Evolutionary conservation across 192 early-diverging fungal species (phyloP), one percentile per base, ranked within the genome.

Genomic region (Irineochytrium annulatum): DNA sequence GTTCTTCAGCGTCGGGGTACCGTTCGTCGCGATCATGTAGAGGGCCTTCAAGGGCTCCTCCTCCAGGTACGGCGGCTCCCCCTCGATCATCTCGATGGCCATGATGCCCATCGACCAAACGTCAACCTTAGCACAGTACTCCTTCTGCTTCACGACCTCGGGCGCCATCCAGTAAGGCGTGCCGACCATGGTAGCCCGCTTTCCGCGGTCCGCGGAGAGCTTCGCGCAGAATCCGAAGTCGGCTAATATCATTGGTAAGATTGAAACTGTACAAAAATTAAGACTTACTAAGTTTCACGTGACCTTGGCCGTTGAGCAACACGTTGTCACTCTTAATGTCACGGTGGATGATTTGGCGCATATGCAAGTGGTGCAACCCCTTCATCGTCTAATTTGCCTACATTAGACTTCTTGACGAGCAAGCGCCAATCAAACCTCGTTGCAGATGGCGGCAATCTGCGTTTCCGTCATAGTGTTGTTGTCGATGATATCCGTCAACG

Each of bases 141-240:
- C 89, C 70, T 92, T 89, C 37, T 88, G 85, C 53, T 79, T 91
- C 22, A 98, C 91, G 1, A 98, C 93, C 72, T 98, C 95, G 24
- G 95, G 95, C 16, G 95, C 91, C 95, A 98, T 98, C 94, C 94
- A 95, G 78, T 91, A 97, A 5, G 92, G 90, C 28, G 93, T 95
- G 26, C 78, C 78, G 31, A 77, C 88, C 84, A 94, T 85, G 13
- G 90, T 91, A 0, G 83, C 81, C 41, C 91, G 73, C 69, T 94
- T 89, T 28, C 62, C 68, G 19, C 76, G 67, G 19, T 79, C 74
- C 28, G 82, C 85, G 55, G 78, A 84, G 19, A 91, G 69, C 60
- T 87, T 80, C n/a, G 91, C 91, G 70, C 89, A 90, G 63, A 87
- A 91, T 31, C 90, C 91, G 63, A 93, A 93, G 74, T 93, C 91